Conservation (phyloP, 75 land plant species). For the Cryptomeria japonica region DNA sequence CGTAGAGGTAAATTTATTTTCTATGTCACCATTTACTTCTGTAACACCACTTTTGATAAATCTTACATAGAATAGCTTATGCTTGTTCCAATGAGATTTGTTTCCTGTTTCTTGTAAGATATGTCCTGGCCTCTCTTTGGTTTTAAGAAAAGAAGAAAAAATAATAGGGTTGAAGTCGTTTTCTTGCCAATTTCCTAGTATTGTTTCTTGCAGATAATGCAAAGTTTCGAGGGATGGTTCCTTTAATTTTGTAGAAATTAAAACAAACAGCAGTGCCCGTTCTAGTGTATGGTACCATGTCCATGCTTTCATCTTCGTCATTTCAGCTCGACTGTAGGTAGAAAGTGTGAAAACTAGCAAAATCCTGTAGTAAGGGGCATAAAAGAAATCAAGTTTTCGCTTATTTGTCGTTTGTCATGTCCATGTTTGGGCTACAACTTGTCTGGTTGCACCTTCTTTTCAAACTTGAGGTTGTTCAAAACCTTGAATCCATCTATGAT, state of each 20-base stretch:
- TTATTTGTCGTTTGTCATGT: background rate
- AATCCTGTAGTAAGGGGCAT: background rate
- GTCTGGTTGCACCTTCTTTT: no score
- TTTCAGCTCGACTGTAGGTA: background rate
- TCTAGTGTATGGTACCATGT: background rate
- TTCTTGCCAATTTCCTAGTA: background rate
- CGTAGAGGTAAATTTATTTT: constrained; percentile 25
- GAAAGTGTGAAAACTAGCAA: background rate
- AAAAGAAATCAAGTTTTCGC: background rate
- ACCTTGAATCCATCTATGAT: no score
- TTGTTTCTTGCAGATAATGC: background rate
- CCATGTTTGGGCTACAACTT: no score
- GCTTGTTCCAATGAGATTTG: background rate
- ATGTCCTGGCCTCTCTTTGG: background rate
- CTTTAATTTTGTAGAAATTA: background rate
- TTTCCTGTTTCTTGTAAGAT: background rate
- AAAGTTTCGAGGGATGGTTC: background rate
- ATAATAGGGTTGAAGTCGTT: background rate
- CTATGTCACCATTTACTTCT: background rate
- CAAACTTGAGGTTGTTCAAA: no score
- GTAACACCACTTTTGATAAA: no score
- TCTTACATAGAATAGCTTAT: background rate
- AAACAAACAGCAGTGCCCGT: background rate
- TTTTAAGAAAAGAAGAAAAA: background rate
- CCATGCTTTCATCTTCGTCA: background rate